Base-by-base conservation (phyloP, 352 stramenopile genomes). In the Pythium myriotylum region DNA sequence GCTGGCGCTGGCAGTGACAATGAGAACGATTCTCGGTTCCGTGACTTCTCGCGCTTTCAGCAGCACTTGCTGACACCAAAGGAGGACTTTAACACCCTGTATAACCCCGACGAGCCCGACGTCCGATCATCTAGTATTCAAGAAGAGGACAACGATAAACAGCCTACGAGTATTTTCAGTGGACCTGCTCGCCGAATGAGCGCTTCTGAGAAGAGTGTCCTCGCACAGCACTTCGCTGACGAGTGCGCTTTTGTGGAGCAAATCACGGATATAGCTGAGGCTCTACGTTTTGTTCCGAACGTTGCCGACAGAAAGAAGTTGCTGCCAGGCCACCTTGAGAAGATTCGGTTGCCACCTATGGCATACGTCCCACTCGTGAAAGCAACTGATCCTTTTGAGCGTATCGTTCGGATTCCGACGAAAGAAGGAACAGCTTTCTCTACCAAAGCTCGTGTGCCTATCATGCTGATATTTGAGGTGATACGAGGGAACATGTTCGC, bases 231-330 rank as follows among this genome's bases (percentile, higher is more conserved):
- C 58, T 95, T 95, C 58, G 81, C 78, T 12, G 86, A 93, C 46
- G 86, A 96, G 60, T 93, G 87, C 49, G 80, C 92, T 51, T 97
- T 96, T 54, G 88, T 96, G 8, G 75, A 96, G 69, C 86, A 94
- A 54, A 91, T 96, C 47, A 97, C 87, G 2, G 84, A 92, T 48
- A 92, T 95, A 59, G 83, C 88, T 0, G 88, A 96, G 51, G 71
- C 74, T 2, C 61, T 97, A 42, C 84, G 89, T 4, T 94, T 95
- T 35, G 81, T 96, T n/a, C 77, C 84, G 13, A 85, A 80, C 32
- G 76, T 92, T 54, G 68, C 83, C 24, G 84, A 95, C 29, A 78
- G 89, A 10, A 96, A 94, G 63, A 78, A 88, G 45, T 78, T 84
- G 1, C 59, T 97, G 20, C 81, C 84, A 0, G 84, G 75, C 8